A percentile compares a stretch with the other conserved stretches of the same genome.
Evolutionary conservation across 805 yeast genomes (phyloP).

Genomic region (Kodamaea kaohsiungensis): DNA sequence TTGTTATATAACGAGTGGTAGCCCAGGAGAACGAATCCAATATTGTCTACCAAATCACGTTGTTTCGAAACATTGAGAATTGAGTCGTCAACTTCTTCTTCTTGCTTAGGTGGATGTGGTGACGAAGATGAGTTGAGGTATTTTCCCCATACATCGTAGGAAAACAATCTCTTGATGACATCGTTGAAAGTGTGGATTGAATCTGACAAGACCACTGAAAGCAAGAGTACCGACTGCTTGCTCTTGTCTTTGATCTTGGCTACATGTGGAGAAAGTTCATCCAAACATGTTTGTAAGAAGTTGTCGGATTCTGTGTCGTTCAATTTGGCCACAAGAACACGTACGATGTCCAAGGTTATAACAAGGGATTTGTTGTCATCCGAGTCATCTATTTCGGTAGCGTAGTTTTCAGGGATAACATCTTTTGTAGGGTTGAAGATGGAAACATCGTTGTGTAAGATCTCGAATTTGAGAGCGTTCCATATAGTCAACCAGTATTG

Average conservation of each 20-base stretch:
- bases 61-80: slow-evolving; percentile 54
- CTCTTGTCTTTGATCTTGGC: slow-evolving; percentile 51
- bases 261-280: slow-evolving; percentile 58
- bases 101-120: slow-evolving; percentile 3
- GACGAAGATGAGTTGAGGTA: slow-evolving; percentile 13
- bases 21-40: slow-evolving; percentile 57
- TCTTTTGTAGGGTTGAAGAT: slow-evolving; percentile 27
- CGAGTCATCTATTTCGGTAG: slow-evolving; percentile 26
- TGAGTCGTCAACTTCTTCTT: slow-evolving; percentile 21
- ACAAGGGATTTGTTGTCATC: slow-evolving; percentile 38
- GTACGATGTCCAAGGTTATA: slow-evolving; percentile 39
- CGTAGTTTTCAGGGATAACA: slow-evolving; percentile 29
- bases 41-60: slow-evolving; percentile 56
- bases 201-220: slow-evolving; percentile 56
- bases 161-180: slow-evolving; percentile 38
- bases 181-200: slow-evolving; percentile 48
- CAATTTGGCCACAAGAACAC: slow-evolving; percentile 42
- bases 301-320: slow-evolving; percentile 29
- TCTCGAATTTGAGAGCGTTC: slow-evolving; percentile 86
- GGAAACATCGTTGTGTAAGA: slow-evolving; percentile 69
- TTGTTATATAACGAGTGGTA: slow-evolving; percentile 39
- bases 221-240: slow-evolving; percentile 62
- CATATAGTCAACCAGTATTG: slow-evolving; percentile 74
- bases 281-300: slow-evolving; percentile 34
- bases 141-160: slow-evolving; percentile 45